Evolutionary conservation across 164 flowering plant species (phyloP), one percentile per base, ranked within the genome.

Genomic region (Dillenia turbinata): DNA sequence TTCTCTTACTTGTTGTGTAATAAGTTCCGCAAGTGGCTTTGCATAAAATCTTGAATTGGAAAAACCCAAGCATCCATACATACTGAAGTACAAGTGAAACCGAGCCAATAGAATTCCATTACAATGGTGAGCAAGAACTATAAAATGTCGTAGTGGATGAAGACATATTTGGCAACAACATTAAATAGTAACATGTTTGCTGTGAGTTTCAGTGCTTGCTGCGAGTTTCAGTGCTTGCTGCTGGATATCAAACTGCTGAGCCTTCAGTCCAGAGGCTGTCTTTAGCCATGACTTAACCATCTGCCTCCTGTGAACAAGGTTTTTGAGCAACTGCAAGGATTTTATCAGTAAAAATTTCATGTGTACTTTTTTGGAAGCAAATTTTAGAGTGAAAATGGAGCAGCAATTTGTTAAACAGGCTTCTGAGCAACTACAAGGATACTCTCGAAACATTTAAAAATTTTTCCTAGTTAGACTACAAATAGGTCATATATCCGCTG

Each of bases 1-100:
- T 17, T 47, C 43, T 59, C 85, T 71, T 80, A 90, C 99, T 66
- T 87, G 97, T 62, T 71, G 78, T 57, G 99, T 95, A 62, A 90
- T 88, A 60, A 95, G 90, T 76, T 95, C 99, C 50, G 99, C 99
- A 52, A 95, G 92, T 65, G 97, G 97, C 81, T 92, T 95, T 71
- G 97, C 99, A 76, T 92, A 95, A 81, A 95, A 95, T 73, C 99
- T 86, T 69, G 99, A 92, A 75, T 92, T 88, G 63, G 99, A 81
- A 82, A 91, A 95, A 49, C 99, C 99, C 65, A 95, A 78, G 77
- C 99, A 95, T 58, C 99, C 99, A 78, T 95, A 95, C 89, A 95
- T 92, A 77, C 99, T 95, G 92, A 64, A 80, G 12, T 9, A 11
- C 57, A 70, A 26, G 16, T 3, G 22, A 68, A 53, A 54, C 47